Evolutionary conservation across 148 eudicot genomes (phyloP), one percentile per base, ranked within the genome.

Genomic region (Arctostaphylos glauca): DNA sequence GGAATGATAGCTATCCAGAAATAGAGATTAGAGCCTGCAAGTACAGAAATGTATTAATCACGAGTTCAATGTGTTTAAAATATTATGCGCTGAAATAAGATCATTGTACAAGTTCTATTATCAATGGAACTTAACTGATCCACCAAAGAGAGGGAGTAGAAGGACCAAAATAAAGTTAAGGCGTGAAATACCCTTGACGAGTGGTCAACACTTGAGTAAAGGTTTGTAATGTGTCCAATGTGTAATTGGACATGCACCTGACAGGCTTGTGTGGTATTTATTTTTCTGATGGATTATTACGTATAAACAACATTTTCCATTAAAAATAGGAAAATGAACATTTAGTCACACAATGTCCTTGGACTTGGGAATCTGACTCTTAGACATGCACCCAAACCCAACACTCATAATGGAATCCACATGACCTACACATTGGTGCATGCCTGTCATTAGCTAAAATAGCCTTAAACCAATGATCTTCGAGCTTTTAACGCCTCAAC

Each of bases 1-100:
- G 99, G 99, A 84, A 96, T 91, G 84, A 94, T 85, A 43, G 99
- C 98, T 84, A 96, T 96, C 99, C 99, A 96, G 86, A 96, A 93
- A 88, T 96, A 96, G 48, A 96, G 90, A 90, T 96, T 96, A 43
- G 98, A 96, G 58, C 99, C 99, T 96, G 96, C 84, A 89, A 86
- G 81, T 48, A 82, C 62, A 49, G 68, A 74, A 41, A 3, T 46
- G 18, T 19, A 18, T 41, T 53, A 80, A 67, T 16, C 78, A 82
- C 10, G 68, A 21, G n/a, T 43, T 16, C 15, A 21, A 76, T 48
- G 46, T 49, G 74, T 62, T 73, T 62, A 8, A 74, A 73, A 31
- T 23, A 71, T 13, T 9, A 41, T 38, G 14, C 52, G 21, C 79
- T 82, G 47, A 48, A 53, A 7, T 67, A 52, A 9, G 74, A 25